Evolutionary conservation across 2,329 filamentous ascomycete genomes (phyloP), one percentile per base, ranked within the genome.

Genomic region (Elsinoe necatrix): DNA sequence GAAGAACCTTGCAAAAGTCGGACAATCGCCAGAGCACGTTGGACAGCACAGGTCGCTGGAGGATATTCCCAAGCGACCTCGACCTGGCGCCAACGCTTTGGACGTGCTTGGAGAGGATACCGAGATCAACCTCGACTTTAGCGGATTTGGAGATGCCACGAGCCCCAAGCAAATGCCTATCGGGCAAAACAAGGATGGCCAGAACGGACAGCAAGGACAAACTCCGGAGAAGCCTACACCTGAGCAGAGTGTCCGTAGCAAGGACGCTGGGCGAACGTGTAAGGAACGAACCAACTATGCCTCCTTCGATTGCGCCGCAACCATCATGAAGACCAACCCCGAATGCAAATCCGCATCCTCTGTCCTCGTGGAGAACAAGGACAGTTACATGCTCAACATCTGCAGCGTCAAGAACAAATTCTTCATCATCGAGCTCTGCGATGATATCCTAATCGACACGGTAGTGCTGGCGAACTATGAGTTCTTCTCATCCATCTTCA

Each of bases 281-380:
- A 97, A 97, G 71, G 93, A 97, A 72, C 81, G 93, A 43, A 96
- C 95, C 71, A 97, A 95, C 56, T 98, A 95, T 72, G 90, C 93
- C 5, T 97, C 92, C 0, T 97, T 97, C 66, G 93, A 98, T 69
- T 95, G 90, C 59, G 93, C 93, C 9, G 93, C 93, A 11, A 96
- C 89, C 0, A 83, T 97, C 25, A 77, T 95, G 60, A 97, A 97
- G 74, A 89, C 89, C 1, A 95, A 95, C 66, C 77, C 81, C 2
- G 85, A 91, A 60, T 87, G 88, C 56, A 95, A 93, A 69, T 95
- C 93, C 60, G 80, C 90, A 14, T 95, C 90, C 58, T 85, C 91
- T 12, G 86, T 98, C 12, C 73, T 98, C 41, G 84, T 95, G 41
- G 93, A 98, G 75, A 96, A 96, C 73, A 97, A 97, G 73, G 93